Percentiles rank a stretch among this genome's conserved stretches.
phyloP scores from a whole-genome alignment of 345 rosid genomes.

The Mangifera indica region DNA sequence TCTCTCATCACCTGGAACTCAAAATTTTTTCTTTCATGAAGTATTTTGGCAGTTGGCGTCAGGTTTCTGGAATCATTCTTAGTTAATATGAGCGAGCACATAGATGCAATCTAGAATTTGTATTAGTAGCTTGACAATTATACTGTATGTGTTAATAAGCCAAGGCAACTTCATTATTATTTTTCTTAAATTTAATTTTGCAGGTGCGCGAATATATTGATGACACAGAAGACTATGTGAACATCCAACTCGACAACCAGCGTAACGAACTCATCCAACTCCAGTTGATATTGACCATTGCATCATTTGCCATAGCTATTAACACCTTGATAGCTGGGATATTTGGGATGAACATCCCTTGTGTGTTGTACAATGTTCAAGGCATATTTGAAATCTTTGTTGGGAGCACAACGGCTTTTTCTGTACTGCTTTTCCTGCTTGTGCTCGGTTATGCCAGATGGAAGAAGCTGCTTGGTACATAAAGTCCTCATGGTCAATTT shows the following conservation, averaged over 20 bases:
- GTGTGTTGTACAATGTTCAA: constrained; percentile 23
- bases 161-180: no score
- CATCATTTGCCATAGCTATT: constrained; percentile 69
- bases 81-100: no score
- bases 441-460: constrained; percentile 84
- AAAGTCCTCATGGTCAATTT: constrained; percentile 4
- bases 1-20: neutral
- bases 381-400: constrained; percentile 66
- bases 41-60: neutral
- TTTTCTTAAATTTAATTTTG: neutral
- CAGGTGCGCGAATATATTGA: constrained; percentile 94
- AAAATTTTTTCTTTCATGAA: neutral
- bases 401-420: constrained; percentile 42
- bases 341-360: constrained; percentile 84
- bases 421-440: constrained; percentile 63
- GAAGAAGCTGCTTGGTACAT: constrained; percentile 89
- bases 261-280: constrained; percentile 90
- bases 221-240: constrained; percentile 92
- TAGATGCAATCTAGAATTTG: neutral
- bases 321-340: constrained; percentile 60
- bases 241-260: constrained; percentile 85
- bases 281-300: constrained; percentile 74
- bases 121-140: no score
- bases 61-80: neutral
- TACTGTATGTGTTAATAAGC: no score